Conservation (phyloP, 345 rosid genomes). For the Theobroma cacao region DNA sequence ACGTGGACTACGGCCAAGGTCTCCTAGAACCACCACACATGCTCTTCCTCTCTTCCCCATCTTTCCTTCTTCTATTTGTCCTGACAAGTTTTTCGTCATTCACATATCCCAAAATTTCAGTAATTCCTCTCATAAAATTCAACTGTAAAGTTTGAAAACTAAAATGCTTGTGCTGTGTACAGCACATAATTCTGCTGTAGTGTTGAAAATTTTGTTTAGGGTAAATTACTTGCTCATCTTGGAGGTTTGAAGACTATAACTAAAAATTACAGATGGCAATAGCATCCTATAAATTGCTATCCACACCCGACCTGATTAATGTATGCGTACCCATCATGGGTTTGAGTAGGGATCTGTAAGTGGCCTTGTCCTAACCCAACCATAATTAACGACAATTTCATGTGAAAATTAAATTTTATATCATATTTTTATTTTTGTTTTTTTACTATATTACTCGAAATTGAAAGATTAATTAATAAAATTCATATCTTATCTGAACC, state of each 20-base stretch:
- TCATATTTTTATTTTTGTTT: too few relatives aligned
- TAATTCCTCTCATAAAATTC: background rate
- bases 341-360: too few relatives aligned
- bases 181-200: background rate
- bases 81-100: background rate
- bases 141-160: background rate
- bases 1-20: slow-evolving; percentile 96
- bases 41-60: slow-evolving; percentile 74
- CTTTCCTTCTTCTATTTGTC: slow-evolving; percentile 5
- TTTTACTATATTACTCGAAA: too few relatives aligned
- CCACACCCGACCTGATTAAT: too few relatives aligned
- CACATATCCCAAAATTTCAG: background rate
- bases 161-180: background rate
- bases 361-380: too few relatives aligned
- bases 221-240: background rate
- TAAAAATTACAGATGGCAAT: background rate
- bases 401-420: too few relatives aligned
- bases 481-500: too few relatives aligned
- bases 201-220: background rate
- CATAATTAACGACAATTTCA: too few relatives aligned
- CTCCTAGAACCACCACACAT: slow-evolving; percentile 92
- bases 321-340: too few relatives aligned
- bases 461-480: too few relatives aligned
- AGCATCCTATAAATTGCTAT: background rate
- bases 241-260: background rate